Conservation (phyloP, 2,329 filamentous ascomycete species). For the Elsinoe fawcettii region DNA sequence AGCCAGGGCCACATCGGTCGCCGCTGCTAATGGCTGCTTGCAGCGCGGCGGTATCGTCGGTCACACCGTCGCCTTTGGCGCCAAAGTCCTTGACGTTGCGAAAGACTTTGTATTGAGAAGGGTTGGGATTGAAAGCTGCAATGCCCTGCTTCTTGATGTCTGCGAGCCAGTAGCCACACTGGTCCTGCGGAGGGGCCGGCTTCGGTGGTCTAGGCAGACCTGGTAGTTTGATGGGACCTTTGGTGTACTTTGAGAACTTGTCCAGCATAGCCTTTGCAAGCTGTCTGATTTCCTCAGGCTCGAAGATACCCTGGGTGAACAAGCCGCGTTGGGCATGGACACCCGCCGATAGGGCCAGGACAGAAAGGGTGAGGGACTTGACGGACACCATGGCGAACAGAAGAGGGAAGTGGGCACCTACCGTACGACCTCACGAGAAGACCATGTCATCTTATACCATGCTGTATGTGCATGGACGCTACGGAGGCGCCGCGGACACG, state of each 20-base stretch:
- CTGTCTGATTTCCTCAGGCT: conserved; percentile 4
- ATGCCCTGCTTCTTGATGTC: conserved; percentile 42
- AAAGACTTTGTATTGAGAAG: conserved; percentile 38
- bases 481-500: background rate
- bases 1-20: background rate
- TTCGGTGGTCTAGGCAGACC: conserved; percentile 6
- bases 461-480: background rate
- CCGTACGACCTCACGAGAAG: background rate
- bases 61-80: conserved; percentile 45
- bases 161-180: conserved; percentile 35
- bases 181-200: conserved; percentile 2
- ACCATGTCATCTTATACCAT: background rate
- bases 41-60: conserved; percentile 54
- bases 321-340: conserved; percentile 9
- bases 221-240: background rate
- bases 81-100: conserved; percentile 44
- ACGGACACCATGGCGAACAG: conserved; percentile 1
- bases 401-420: background rate
- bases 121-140: conserved; percentile 40
- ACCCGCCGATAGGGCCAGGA: background rate
- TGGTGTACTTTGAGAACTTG: conserved; percentile 6
- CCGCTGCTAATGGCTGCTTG: conserved; percentile 43
- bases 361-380: background rate
- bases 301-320: conserved; percentile 14
- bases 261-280: conserved; percentile 5